Evolutionary conservation across 805 yeast species (phyloP).

Genomic region (Schwanniomyces polymorphus): DNA sequence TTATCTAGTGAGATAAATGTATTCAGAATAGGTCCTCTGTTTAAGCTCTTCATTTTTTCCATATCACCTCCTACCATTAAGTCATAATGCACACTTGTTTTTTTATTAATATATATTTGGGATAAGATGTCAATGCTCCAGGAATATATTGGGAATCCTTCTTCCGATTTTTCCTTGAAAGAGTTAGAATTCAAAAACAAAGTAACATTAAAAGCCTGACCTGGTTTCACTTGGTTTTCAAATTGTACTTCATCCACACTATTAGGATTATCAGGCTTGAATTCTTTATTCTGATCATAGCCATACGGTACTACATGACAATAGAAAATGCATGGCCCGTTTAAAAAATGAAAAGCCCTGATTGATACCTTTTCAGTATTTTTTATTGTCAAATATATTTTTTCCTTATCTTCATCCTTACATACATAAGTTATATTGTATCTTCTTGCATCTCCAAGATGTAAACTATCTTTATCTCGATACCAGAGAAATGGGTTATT

Average conservation of each 20-base stretch:
- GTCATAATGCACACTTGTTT: conserved; percentile 30
- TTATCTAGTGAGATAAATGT: conserved; percentile 1
- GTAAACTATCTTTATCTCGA: conserved; percentile 32
- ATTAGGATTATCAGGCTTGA: conserved; percentile 14
- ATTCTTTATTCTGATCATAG: conserved; percentile 24
- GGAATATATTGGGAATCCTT: conserved; percentile 16
- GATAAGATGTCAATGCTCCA: conserved; percentile 44
- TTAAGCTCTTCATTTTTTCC: conserved; percentile 29
- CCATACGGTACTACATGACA: conserved; percentile 43
- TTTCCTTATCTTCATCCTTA: conserved; percentile 10
- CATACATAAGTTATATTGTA: conserved; percentile 28
- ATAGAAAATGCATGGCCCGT: conserved; percentile 45
- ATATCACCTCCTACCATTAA: conserved; percentile 39
- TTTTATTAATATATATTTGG: conserved; percentile 38
- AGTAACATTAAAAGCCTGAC: conserved; percentile 61
- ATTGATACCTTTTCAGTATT: conserved; percentile 37
- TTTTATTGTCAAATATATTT: conserved; percentile 36
- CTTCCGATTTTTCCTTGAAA: conserved; percentile 10
- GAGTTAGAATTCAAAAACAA: conserved; percentile 52
- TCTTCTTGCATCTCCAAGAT: conserved; percentile 39
- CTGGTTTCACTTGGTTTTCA: conserved; percentile 59
- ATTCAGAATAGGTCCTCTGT: conserved; percentile 19
- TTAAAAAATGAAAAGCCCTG: conserved; percentile 41
- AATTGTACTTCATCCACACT: conserved; percentile 32
- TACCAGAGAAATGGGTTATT: conserved; percentile 29